A percentile compares a stretch with the other conserved stretches of the same genome.
phyloP scores from a whole-genome alignment of 192 early-diverging fungal genomes.

The Rhizophlyctis rosea region DNA sequence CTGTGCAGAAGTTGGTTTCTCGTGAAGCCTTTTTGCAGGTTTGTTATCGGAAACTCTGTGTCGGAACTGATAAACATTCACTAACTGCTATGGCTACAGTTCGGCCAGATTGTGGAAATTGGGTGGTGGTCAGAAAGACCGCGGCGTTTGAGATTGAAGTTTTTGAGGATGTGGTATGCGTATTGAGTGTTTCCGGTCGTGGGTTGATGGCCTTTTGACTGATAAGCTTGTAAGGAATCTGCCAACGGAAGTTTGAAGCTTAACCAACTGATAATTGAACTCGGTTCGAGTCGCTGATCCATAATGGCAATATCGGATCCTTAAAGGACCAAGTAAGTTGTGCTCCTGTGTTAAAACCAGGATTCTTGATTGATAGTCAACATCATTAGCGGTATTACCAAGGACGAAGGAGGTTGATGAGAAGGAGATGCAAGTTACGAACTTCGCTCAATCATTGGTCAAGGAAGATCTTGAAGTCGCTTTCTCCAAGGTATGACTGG shows the following conservation, averaged over 20 bases:
- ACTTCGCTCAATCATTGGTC: slow-evolving; percentile 33
- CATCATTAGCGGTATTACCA: slow-evolving; percentile 1
- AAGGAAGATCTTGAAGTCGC: slow-evolving; percentile 32
- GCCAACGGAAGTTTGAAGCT: slow-evolving; percentile 27
- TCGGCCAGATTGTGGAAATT: slow-evolving; percentile 43
- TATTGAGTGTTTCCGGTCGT: neutral
- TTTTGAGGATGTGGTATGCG: slow-evolving; percentile 33
- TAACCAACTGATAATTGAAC: slow-evolving; percentile 27
- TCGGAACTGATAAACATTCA: neutral
- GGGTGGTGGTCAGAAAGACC: slow-evolving; percentile 29
- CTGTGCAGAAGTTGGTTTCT: slow-evolving; percentile 32
- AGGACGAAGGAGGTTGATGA: slow-evolving; percentile 31
- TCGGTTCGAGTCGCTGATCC: slow-evolving; percentile 22
- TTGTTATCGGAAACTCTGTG: neutral
- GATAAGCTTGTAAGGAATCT: slow-evolving; percentile 8
- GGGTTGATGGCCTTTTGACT: neutral
- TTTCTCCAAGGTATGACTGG: slow-evolving; percentile 9
- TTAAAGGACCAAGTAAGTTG: slow-evolving; percentile 27
- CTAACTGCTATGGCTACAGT: slow-evolving; percentile 23
- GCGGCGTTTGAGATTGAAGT: slow-evolving; percentile 50
- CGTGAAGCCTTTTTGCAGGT: slow-evolving; percentile 40
- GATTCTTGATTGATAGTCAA: too few species aligned
- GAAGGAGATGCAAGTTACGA: slow-evolving; percentile 42
- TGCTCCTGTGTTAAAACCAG: too few species aligned
- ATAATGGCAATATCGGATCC: slow-evolving; percentile 47